phyloP scores from a whole-genome alignment of 1,139 yeast genomes.

The Arxiozyma bovina region DNA sequence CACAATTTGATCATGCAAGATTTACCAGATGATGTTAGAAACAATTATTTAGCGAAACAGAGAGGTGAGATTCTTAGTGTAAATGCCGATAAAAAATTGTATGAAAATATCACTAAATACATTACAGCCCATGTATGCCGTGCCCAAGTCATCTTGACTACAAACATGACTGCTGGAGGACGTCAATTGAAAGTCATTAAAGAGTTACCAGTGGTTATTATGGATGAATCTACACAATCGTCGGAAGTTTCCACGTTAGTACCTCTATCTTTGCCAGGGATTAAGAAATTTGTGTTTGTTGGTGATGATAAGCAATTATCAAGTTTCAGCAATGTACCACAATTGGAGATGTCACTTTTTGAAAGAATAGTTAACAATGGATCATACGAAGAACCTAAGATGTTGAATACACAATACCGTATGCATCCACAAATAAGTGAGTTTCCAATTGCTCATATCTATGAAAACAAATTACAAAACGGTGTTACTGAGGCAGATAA shows the following conservation, averaged over 20 bases:
- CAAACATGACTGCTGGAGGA: conserved; percentile 67
- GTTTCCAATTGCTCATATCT: conserved; percentile 52
- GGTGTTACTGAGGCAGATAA: conserved; percentile 51
- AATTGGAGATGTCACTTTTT: conserved; percentile 48
- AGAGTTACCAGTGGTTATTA: conserved; percentile 56
- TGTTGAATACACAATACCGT: conserved; percentile 66
- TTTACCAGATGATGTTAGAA: conserved; percentile 39
- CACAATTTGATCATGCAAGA: conserved; percentile 51
- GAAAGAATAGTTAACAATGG: conserved; percentile 52
- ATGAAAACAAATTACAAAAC: conserved; percentile 46
- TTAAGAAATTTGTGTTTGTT: conserved; percentile 58
- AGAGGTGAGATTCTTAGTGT: conserved; percentile 35
- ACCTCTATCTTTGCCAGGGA: conserved; percentile 61
- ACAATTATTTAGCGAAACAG: conserved; percentile 37
- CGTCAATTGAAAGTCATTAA: conserved; percentile 47
- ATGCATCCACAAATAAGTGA: conserved; percentile 63
- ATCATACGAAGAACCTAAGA: conserved; percentile 49
- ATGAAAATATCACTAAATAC: conserved; percentile 38
- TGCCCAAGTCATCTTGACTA: conserved; percentile 61
- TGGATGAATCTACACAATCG: conserved; percentile 67
- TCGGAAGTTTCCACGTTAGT: conserved; percentile 63
- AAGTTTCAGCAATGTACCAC: conserved; percentile 59
- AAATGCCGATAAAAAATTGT: conserved; percentile 42
- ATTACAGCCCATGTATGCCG: conserved; percentile 48
- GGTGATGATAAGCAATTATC: conserved; percentile 61